These are phyloP conservation scores for Penicillium sp. DNA, from an alignment of 2,329 filamentous ascomycete genomes.

Conservation along the genomic window DNA sequence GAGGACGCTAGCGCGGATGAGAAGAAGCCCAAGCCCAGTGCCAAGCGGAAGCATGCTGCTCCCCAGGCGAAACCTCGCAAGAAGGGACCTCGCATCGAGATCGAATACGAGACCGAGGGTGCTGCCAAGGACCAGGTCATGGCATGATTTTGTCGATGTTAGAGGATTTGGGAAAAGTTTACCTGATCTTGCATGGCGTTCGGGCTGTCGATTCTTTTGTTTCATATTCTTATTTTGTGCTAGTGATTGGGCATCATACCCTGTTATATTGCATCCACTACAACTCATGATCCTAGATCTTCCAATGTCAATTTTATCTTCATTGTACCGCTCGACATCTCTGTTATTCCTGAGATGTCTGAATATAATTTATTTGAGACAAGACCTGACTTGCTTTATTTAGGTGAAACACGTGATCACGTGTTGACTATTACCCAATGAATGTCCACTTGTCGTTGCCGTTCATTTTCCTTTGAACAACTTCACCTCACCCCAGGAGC, in stretches of 20 bases:
- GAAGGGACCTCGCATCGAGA: constrained; percentile 66
- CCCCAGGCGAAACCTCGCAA: constrained; percentile 57
- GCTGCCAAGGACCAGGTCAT: constrained; percentile 53
- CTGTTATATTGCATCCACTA: constrained; percentile 32
- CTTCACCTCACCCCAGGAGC: constrained; percentile 14
- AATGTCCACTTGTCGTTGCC: not conserved
- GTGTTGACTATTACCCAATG: constrained; percentile 7
- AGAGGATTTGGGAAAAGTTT: constrained; percentile 22
- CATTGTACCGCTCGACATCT: not conserved
- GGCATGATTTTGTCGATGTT: constrained; percentile 29
- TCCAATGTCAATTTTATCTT: constrained; percentile 4
- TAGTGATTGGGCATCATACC: constrained; percentile 37
- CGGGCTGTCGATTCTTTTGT: constrained; percentile 17
- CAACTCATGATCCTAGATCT: constrained; percentile 16
- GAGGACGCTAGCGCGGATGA: constrained; percentile 44
- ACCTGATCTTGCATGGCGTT: constrained; percentile 36
- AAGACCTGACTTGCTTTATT: not conserved
- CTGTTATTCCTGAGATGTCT: not conserved
- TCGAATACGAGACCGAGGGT: constrained; percentile 74
- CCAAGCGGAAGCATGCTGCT: constrained; percentile 57
- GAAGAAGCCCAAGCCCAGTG: constrained; percentile 44
- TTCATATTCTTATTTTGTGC: constrained; percentile 15
- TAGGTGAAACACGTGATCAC: constrained; percentile 15
- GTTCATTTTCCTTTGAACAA: constrained; percentile 4
- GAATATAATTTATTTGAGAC: not conserved